These are phyloP conservation scores for Adenanthera pavonina DNA, from an alignment of 306 rosid genomes.

Conservation along the genomic window DNA sequence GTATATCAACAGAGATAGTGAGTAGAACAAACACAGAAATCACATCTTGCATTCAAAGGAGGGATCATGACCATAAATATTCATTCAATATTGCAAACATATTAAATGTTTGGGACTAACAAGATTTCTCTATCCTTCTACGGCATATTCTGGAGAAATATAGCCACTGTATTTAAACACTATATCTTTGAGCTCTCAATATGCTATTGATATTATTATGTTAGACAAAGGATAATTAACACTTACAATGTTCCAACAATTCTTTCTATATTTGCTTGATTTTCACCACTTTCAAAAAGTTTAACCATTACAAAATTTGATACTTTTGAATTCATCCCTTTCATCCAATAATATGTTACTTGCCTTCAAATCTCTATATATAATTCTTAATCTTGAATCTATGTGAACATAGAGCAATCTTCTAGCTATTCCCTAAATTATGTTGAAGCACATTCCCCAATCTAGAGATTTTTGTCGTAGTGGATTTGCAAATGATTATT, in stretches of 20 bases:
- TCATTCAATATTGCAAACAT: no score
- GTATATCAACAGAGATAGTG: no score
- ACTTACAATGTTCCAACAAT: conserved; percentile 24
- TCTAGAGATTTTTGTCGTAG: no score
- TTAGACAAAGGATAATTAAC: no score
- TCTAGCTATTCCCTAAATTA: not conserved
- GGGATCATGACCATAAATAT: no score
- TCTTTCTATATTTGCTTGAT: no score
- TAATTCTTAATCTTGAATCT: not conserved
- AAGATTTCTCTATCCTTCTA: not conserved
- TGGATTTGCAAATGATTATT: no score
- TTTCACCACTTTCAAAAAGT: no score
- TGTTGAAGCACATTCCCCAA: no score
- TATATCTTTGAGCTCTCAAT: not conserved
- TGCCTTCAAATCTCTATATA: not conserved
- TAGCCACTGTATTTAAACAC: conserved; percentile 26
- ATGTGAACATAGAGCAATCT: not conserved
- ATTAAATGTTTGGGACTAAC: no score
- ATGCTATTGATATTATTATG: not conserved
- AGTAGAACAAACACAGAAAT: no score
- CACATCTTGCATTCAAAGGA: no score
- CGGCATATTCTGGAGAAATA: not conserved
- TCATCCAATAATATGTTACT: not conserved
- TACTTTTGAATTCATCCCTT: not conserved
- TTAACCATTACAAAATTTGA: not conserved